Evolutionary conservation across 2,329 filamentous ascomycete genomes (phyloP).

Genomic region (Coniochaeta prunicola): DNA sequence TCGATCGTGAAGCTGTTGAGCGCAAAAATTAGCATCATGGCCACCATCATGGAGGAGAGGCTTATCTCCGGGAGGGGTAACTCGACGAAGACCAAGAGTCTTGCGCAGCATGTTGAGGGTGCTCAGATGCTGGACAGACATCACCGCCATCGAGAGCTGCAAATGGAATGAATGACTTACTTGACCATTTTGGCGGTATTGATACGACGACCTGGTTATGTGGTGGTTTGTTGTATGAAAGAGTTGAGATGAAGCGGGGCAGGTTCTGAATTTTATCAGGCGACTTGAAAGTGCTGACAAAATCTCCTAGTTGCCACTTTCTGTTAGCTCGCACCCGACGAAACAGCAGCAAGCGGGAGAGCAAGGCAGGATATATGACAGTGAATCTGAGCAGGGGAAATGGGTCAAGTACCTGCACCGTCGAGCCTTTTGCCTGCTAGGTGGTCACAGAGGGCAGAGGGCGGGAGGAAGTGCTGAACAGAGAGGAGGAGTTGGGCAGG

Average conservation of each 20-base stretch:
- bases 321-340: background rate
- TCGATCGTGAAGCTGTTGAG: constrained; percentile 89
- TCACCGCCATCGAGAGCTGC: background rate
- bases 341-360: background rate
- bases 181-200: constrained; percentile 99
- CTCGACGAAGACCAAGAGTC: constrained; percentile 6
- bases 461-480: background rate
- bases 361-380: background rate
- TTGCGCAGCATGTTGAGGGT: background rate
- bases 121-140: background rate
- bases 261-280: background rate
- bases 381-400: background rate
- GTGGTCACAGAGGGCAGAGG: background rate
- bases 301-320: background rate
- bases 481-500: background rate
- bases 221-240: constrained; percentile 15
- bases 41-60: constrained; percentile 14
- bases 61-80: constrained; percentile 34
- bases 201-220: constrained; percentile 22
- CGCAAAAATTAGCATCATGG: constrained; percentile 41
- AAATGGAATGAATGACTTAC: constrained; percentile 59
- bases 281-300: background rate
- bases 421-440: background rate
- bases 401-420: background rate
- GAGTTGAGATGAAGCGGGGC: background rate